phyloP scores from a whole-genome alignment of 768 basidiomycete species.

The Serpula lacrymans region DNA sequence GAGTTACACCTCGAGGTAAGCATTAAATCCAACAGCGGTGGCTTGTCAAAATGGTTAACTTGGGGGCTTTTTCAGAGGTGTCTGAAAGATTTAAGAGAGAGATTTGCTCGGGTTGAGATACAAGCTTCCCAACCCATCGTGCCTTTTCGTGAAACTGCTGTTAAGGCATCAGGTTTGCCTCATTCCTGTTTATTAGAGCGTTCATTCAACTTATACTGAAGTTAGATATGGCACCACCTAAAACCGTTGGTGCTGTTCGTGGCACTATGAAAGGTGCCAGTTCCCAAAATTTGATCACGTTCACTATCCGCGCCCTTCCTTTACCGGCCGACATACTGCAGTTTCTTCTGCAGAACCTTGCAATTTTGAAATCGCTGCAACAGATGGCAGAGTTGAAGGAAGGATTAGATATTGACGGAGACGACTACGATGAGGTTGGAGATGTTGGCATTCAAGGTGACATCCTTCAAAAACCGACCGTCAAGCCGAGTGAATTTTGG shows the following conservation, averaged over 20 bases:
- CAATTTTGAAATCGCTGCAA: conserved; percentile 58
- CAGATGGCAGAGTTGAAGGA: conserved; percentile 29
- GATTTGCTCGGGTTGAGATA: conserved; percentile 91
- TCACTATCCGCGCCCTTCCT: conserved; percentile 80
- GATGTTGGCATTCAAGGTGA: conserved; percentile 51
- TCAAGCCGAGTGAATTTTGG: conserved; percentile 83
- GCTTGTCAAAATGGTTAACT: too few relatives aligned
- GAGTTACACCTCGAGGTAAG: conserved; percentile 92
- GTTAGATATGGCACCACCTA: conserved; percentile 85
- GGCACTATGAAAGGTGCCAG: conserved; percentile 77
- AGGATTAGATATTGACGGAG: conserved; percentile 22
- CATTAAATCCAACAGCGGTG: too few relatives aligned
- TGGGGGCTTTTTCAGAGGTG: conserved; percentile 62
- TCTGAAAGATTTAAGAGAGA: conserved; percentile 91
- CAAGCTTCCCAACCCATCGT: conserved; percentile 95
- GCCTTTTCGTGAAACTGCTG: conserved; percentile 93
- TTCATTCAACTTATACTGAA: conserved; percentile 2
- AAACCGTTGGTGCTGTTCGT: conserved; percentile 62
- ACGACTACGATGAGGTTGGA: conserved; percentile 37
- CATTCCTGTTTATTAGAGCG: neutral
- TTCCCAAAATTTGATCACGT: conserved; percentile 69
- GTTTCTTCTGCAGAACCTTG: conserved; percentile 75
- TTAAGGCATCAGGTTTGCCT: conserved; percentile 65
- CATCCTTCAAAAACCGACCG: conserved; percentile 56
- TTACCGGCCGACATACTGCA: conserved; percentile 67